These are phyloP conservation scores for Cryptococcus sp. DNA, from an alignment of 1,284 basidiomycete species.

Conservation along the genomic window DNA sequence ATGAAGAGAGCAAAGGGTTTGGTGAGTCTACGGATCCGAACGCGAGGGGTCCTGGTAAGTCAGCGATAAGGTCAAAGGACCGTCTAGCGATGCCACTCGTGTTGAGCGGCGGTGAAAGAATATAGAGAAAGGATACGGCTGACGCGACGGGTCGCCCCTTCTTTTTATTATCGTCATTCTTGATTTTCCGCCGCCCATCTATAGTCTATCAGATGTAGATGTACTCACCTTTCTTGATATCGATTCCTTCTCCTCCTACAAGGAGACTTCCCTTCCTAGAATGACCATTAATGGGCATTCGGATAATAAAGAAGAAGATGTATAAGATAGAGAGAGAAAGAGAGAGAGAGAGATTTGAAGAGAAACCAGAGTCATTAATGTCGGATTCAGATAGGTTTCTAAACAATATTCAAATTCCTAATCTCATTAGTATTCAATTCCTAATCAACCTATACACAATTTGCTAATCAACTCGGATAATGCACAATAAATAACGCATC, in stretches of 20 bases:
- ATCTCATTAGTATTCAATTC: not conserved
- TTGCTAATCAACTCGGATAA: not conserved
- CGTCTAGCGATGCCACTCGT: not conserved
- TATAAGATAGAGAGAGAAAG: not conserved
- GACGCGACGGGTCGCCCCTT: too few relatives aligned
- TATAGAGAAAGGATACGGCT: too few relatives aligned
- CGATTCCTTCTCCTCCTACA: slow-evolving; percentile 37
- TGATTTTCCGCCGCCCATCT: too few relatives aligned
- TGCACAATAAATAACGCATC: too few relatives aligned
- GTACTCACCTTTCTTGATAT: slow-evolving; percentile 36
- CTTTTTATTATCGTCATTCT: too few relatives aligned
- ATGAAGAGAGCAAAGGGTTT: slow-evolving; percentile 45
- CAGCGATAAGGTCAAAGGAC: too few relatives aligned
- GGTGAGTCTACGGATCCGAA: slow-evolving; percentile 76
- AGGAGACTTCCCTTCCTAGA: slow-evolving; percentile 40
- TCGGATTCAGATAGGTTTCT: not conserved
- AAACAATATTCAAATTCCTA: not conserved
- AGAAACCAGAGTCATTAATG: not conserved
- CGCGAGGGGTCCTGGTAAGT: slow-evolving; percentile 50
- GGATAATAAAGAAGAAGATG: not conserved
- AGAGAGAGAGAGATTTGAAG: not conserved
- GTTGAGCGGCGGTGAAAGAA: too few relatives aligned
- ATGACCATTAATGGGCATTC: slow-evolving; percentile 13
- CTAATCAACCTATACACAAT: not conserved
- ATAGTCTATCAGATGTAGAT: not conserved